Conservation (phyloP, 257 asterid species). For the Orobanche coerulescens region DNA sequence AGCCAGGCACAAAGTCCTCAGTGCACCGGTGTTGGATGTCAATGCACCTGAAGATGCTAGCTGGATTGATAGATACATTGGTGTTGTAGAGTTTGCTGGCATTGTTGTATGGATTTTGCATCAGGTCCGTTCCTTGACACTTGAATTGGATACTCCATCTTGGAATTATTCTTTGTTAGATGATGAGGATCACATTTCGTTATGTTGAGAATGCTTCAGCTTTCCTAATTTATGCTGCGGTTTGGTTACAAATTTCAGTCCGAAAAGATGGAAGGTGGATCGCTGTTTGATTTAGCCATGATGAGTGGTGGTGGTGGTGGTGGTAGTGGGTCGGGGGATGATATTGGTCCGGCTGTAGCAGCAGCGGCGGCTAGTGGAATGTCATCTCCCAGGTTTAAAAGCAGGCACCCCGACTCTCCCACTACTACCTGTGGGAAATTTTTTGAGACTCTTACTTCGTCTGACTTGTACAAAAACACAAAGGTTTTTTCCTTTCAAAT, state of each 20-base stretch:
- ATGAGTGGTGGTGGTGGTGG: no score
- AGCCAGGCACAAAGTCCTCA: constrained; percentile 56
- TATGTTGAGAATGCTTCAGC: neutral
- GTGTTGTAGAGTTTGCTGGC: constrained; percentile 94
- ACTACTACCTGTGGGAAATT: constrained; percentile 75
- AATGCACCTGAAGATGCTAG: constrained; percentile 88
- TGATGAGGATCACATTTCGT: constrained; percentile 5
- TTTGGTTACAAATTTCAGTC: constrained; percentile 41
- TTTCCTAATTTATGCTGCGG: neutral
- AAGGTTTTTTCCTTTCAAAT: constrained; percentile 40
- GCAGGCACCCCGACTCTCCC: constrained; percentile 84
- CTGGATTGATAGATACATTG: constrained; percentile 94
- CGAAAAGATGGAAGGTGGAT: constrained; percentile 64
- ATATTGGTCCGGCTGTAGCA: constrained; percentile 63
- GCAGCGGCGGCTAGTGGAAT: constrained; percentile 79
- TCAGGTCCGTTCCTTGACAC: constrained; percentile 58
- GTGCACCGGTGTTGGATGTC: constrained; percentile 92
- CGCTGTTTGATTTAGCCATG: constrained; percentile 30
- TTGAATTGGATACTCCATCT: neutral
- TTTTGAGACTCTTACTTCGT: constrained; percentile 77
- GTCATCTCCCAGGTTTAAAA: constrained; percentile 80
- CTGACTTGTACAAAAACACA: constrained; percentile 81
- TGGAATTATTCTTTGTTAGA: neutral
- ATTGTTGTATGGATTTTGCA: constrained; percentile 93
- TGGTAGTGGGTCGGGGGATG: constrained; percentile 30